phyloP scores from a whole-genome alignment of 2,329 filamentous ascomycete species.

The Scedosporium apiospermum region DNA sequence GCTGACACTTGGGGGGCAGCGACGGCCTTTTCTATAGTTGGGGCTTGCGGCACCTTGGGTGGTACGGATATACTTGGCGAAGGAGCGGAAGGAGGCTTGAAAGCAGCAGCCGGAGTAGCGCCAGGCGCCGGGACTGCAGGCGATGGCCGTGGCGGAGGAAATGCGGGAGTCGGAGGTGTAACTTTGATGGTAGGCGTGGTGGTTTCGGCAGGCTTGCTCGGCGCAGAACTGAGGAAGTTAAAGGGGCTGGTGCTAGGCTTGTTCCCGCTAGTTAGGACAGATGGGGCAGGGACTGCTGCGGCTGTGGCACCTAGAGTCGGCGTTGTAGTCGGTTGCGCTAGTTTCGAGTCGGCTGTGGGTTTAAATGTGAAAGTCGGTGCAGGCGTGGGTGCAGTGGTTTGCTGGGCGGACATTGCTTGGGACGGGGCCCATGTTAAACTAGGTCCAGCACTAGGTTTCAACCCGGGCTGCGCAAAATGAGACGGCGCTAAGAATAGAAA shows the following conservation, averaged over 20 bases:
- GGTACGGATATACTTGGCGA: constrained; percentile 8
- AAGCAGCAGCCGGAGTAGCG: constrained; percentile 3
- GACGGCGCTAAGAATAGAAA: background rate
- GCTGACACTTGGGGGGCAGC: background rate
- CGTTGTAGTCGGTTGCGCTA: background rate
- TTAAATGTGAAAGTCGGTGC: background rate
- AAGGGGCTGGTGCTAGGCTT: background rate
- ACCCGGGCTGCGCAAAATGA: background rate
- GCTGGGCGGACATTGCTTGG: background rate
- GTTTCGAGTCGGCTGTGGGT: background rate
- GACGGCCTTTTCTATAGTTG: constrained; percentile 23
- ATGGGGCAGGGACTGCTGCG: background rate
- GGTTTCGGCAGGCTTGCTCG: background rate
- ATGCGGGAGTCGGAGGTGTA: constrained; percentile 10
- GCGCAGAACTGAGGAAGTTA: background rate
- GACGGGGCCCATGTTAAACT: background rate
- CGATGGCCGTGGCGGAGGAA: constrained; percentile 3
- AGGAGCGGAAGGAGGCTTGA: constrained; percentile 4
- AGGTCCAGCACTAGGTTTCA: background rate
- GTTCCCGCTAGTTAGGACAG: background rate
- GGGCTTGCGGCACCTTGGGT: constrained; percentile 12
- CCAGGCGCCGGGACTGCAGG: background rate
- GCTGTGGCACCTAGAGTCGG: background rate
- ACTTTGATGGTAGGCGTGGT: constrained; percentile 8
- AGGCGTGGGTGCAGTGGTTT: background rate